These are phyloP conservation scores for Aechmea fasciata DNA, from an alignment of 176 grass and related monocot species.

Conservation along the genomic window DNA sequence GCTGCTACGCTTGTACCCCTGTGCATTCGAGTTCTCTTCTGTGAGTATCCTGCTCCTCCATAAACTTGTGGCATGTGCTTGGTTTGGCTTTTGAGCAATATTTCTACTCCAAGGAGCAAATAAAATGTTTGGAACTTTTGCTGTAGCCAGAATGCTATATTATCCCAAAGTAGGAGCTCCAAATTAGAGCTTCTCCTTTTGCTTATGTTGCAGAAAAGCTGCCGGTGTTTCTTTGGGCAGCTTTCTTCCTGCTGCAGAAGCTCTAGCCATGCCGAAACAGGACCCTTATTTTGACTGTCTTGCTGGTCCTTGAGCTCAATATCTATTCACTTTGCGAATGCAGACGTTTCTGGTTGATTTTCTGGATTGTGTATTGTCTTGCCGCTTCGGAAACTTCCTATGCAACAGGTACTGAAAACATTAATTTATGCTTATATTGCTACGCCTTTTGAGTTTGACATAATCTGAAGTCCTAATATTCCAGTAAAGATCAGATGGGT, in stretches of 20 bases:
- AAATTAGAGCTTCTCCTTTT: too few species aligned
- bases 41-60: slow-evolving; percentile 48
- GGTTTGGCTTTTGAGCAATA: background rate
- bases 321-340: background rate
- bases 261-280: slow-evolving; percentile 1
- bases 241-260: too few species aligned
- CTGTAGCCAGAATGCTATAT: background rate
- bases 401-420: slow-evolving; percentile 68
- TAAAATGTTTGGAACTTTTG: too few species aligned
- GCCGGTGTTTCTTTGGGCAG: too few species aligned
- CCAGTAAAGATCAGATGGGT: too few species aligned
- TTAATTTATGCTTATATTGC: background rate
- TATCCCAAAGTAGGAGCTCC: slow-evolving; percentile 2
- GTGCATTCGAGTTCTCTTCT: slow-evolving; percentile 93
- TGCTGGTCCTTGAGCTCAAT: background rate
- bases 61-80: background rate
- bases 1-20: slow-evolving; percentile 80
- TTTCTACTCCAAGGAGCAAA: too few species aligned
- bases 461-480: too few species aligned
- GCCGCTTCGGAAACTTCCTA: slow-evolving; percentile 86
- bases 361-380: slow-evolving; percentile 88
- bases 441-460: background rate
- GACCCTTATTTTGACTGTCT: slow-evolving; percentile 12
- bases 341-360: slow-evolving; percentile 95
- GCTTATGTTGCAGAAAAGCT: too few species aligned